phyloP scores from a whole-genome alignment of 352 stramenopile genomes.

The Phytophthora fragariaefolia region DNA sequence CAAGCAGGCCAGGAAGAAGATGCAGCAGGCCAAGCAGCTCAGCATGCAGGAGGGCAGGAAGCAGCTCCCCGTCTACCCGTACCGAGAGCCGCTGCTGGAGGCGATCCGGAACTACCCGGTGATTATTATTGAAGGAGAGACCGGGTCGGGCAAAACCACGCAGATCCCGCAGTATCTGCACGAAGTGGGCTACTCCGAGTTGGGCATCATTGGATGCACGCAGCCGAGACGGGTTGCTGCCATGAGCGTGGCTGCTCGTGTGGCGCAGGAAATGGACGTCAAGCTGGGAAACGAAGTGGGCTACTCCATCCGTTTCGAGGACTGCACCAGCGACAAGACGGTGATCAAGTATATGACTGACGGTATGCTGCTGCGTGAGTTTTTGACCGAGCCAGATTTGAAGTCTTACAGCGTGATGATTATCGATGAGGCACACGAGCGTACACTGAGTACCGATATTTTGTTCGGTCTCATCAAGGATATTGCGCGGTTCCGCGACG shows the following conservation, averaged over 20 bases:
- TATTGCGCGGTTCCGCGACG: slow-evolving; percentile 95
- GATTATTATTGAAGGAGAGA: slow-evolving; percentile 92
- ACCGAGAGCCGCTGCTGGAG: slow-evolving; percentile 97
- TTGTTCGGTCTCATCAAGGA: slow-evolving; percentile 99
- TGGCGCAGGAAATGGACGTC: slow-evolving; percentile 98
- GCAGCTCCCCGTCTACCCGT: slow-evolving; percentile 98
- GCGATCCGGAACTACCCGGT: slow-evolving; percentile 95
- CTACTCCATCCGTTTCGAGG: slow-evolving; percentile 99
- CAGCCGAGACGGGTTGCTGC: slow-evolving; percentile 97
- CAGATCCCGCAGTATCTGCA: slow-evolving; percentile 99
- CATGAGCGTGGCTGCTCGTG: slow-evolving; percentile 99
- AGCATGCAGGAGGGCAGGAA: slow-evolving; percentile 96
- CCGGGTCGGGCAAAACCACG: slow-evolving; percentile 98
- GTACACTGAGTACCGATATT: slow-evolving; percentile 98
- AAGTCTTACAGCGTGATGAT: slow-evolving; percentile 98
- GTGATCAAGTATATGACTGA: slow-evolving; percentile 99
- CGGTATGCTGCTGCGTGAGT: slow-evolving; percentile 99
- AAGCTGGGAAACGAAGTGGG: slow-evolving; percentile 98
- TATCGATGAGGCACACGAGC: slow-evolving; percentile 99
- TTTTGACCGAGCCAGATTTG: slow-evolving; percentile 98
- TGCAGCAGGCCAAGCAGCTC: slow-evolving; percentile 88
- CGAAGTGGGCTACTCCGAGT: slow-evolving; percentile 97
- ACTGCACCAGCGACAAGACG: slow-evolving; percentile 98
- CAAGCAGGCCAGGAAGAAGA: slow-evolving; percentile 69
- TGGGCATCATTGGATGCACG: slow-evolving; percentile 95